These are phyloP conservation scores for Tarenaya hassleriana DNA, from an alignment of 345 rosid genomes.

Conservation along the genomic window DNA sequence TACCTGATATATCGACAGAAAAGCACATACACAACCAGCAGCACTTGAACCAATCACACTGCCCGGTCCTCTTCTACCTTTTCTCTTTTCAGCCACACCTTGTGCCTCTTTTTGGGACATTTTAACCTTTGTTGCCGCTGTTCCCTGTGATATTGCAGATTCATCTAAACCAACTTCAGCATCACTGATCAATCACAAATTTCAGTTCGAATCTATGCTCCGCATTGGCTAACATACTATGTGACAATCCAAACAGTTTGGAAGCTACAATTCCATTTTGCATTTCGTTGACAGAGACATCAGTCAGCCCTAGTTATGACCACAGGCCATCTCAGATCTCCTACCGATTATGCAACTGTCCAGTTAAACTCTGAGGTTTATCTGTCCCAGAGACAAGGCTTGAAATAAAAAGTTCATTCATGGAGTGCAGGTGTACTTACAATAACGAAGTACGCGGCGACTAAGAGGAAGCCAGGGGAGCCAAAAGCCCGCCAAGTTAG, in stretches of 20 bases:
- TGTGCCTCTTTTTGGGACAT: slow-evolving; percentile 95
- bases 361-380: too few species aligned
- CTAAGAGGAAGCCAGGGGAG: slow-evolving; percentile 76
- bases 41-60: slow-evolving; percentile 99
- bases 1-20: slow-evolving; percentile 69
- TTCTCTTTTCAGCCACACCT: slow-evolving; percentile 93
- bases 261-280: too few species aligned
- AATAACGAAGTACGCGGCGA: slow-evolving; percentile 64
- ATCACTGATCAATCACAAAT: not conserved
- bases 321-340: too few species aligned
- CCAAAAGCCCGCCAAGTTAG: slow-evolving; percentile 97
- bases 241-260: too few species aligned
- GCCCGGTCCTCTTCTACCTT: slow-evolving; percentile 91
- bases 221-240: too few species aligned
- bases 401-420: slow-evolving; percentile 5
- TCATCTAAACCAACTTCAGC: slow-evolving; percentile 26
- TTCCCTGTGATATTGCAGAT: slow-evolving; percentile 50
- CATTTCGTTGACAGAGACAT: too few species aligned
- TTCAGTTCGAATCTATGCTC: not conserved
- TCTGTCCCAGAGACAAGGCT: not conserved
- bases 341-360: too few species aligned
- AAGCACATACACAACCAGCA: slow-evolving; percentile 87
- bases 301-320: too few species aligned
- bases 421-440: slow-evolving; percentile 37
- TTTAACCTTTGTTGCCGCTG: slow-evolving; percentile 88